These are phyloP conservation scores for Hirschfeldia incana DNA, from an alignment of 345 rosid species.

Conservation along the genomic window DNA sequence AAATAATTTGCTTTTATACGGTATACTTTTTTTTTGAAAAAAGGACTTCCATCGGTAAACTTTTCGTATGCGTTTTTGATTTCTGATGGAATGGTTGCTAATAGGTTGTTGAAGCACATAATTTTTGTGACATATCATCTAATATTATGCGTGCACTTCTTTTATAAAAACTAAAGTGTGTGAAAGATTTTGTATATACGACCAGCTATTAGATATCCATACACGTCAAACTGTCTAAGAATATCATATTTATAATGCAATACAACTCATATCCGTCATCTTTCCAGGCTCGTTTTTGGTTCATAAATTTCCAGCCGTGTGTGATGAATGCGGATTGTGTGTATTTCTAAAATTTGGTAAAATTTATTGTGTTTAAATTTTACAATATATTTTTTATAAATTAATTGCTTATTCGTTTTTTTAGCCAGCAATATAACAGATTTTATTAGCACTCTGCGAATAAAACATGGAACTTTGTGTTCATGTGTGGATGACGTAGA, in stretches of 20 bases:
- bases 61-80: background rate
- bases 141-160: conserved; percentile 15
- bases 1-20: background rate
- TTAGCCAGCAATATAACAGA: too few species aligned
- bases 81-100: conserved; percentile 12
- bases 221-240: background rate
- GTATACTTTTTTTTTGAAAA: background rate
- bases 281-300: background rate
- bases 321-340: background rate
- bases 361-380: background rate
- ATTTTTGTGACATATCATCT: conserved; percentile 11
- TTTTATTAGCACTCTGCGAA: too few species aligned
- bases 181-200: background rate
- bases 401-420: background rate
- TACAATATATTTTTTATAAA: background rate
- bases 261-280: background rate
- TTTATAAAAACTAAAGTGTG: conserved; percentile 8
- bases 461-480: too few species aligned
- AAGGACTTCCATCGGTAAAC: background rate
- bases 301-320: background rate
- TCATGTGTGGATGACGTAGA: too few species aligned
- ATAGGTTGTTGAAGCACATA: conserved; percentile 33
- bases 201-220: background rate
- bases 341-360: background rate
- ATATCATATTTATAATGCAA: background rate